phyloP scores from a whole-genome alignment of 1,139 yeast genomes.

The Hanseniaspora sp. region DNA sequence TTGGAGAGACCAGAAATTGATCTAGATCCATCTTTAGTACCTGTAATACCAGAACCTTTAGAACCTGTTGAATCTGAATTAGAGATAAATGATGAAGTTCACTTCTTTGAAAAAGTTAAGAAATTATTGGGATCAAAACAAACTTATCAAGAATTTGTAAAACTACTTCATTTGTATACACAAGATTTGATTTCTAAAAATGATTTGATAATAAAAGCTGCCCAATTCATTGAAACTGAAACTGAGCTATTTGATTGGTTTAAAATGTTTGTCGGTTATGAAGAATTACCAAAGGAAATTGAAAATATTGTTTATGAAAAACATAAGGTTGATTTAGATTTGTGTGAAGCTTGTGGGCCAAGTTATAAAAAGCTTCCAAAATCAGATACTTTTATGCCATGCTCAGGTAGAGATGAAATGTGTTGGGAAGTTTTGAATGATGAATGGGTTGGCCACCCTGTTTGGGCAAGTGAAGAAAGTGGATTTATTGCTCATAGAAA shows the following conservation, averaged over 20 bases:
- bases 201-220: slow-evolving; percentile 73
- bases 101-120: slow-evolving; percentile 85
- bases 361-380: slow-evolving; percentile 88
- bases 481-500: slow-evolving; percentile 97
- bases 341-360: slow-evolving; percentile 82
- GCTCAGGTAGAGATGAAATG: slow-evolving; percentile 97
- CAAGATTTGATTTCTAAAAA: slow-evolving; percentile 80
- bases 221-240: slow-evolving; percentile 70
- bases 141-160: slow-evolving; percentile 80
- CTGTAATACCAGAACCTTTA: slow-evolving; percentile 78
- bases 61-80: slow-evolving; percentile 55
- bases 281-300: slow-evolving; percentile 62
- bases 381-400: slow-evolving; percentile 91
- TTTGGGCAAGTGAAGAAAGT: slow-evolving; percentile 98
- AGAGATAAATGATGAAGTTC: slow-evolving; percentile 67
- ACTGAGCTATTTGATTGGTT: slow-evolving; percentile 82
- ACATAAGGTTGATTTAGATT: slow-evolving; percentile 75
- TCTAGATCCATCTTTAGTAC: slow-evolving; percentile 59
- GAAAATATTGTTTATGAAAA: slow-evolving; percentile 83
- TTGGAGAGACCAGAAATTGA: slow-evolving; percentile 39
- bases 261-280: slow-evolving; percentile 80
- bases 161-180: slow-evolving; percentile 72
- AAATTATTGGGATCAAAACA: slow-evolving; percentile 83
- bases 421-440: slow-evolving; percentile 98
- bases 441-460: slow-evolving; percentile 99